Percentiles rank a stretch among this genome's conserved stretches.
Conservation (phyloP, 208 protist species). For the Trypanosoma congolense region DNA sequence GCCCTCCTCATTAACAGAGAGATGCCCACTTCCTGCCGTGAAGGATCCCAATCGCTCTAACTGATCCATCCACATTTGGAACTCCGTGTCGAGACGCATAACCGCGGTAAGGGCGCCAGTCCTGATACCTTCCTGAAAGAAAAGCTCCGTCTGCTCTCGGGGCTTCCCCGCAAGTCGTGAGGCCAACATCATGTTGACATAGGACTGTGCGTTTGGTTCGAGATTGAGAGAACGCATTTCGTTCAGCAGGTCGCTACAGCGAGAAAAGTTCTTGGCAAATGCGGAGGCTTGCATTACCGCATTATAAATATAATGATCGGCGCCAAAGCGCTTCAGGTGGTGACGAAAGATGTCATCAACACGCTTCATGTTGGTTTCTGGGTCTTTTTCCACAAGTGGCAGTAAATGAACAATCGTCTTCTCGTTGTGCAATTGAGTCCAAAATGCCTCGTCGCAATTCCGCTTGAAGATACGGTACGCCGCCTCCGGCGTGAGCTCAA, state of each 20-base stretch:
- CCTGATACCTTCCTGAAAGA: conserved; percentile 70
- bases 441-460: conserved; percentile 69
- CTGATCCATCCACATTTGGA: conserved; percentile 90
- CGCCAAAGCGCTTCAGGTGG: conserved; percentile 84
- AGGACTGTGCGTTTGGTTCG: conserved; percentile 84
- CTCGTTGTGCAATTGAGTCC: conserved; percentile 79
- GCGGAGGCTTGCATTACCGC: conserved; percentile 86
- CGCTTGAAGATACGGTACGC: conserved; percentile 65
- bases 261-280: conserved; percentile 71
- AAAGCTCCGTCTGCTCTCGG: conserved; percentile 54
- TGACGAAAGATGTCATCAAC: conserved; percentile 78
- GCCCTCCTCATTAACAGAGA: conserved; percentile 81
- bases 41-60: conserved; percentile 86
- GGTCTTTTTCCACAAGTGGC: conserved; percentile 71
- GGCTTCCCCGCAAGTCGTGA: conserved; percentile 49
- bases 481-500: conserved; percentile 82
- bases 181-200: conserved; percentile 90
- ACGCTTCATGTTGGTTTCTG: conserved; percentile 52
- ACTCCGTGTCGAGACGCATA: conserved; percentile 86
- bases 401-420: conserved; percentile 73
- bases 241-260: conserved; percentile 54
- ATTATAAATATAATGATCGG: conserved; percentile 91
- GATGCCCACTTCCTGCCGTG: conserved; percentile 50
- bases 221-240: conserved; percentile 74
- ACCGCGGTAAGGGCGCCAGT: conserved; percentile 53